Conservation (phyloP, 2,329 filamentous ascomycete genomes). For the Xylariaceae sp. region DNA sequence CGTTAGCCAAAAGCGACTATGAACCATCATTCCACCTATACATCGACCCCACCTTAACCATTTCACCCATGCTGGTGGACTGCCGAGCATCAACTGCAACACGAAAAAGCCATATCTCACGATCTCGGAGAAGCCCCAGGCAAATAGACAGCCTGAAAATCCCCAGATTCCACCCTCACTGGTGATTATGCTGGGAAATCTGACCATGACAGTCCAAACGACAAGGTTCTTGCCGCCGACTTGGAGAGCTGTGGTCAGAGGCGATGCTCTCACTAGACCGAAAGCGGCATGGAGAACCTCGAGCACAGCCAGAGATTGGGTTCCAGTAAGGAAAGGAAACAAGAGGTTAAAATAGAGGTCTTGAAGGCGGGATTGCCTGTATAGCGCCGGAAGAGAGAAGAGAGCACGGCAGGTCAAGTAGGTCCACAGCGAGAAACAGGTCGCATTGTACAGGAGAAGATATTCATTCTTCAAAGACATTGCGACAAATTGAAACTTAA, state of each 20-base stretch:
- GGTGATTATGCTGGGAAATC: slow-evolving; percentile 46
- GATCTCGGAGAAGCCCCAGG: slow-evolving; percentile 70
- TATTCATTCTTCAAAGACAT: slow-evolving; percentile 1
- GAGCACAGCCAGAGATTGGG: slow-evolving; percentile 58
- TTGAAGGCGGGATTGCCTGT: background rate
- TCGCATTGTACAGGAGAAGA: slow-evolving; percentile 22
- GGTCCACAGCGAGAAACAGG: slow-evolving; percentile 25
- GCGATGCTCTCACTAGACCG: slow-evolving; percentile 65
- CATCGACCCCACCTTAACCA: slow-evolving; percentile 52
- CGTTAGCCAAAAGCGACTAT: background rate
- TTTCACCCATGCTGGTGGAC: slow-evolving; percentile 56
- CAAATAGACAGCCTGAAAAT: slow-evolving; percentile 59
- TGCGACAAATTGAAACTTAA: too few species aligned
- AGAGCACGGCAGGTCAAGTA: slow-evolving; percentile 7
- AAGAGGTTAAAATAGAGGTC: slow-evolving; percentile 4
- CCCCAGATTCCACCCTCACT: slow-evolving; percentile 43
- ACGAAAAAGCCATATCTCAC: slow-evolving; percentile 71
- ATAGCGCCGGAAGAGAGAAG: background rate
- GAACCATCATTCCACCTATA: background rate
- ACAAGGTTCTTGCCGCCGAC: slow-evolving; percentile 66
- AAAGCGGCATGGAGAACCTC: slow-evolving; percentile 64
- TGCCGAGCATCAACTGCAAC: slow-evolving; percentile 47
- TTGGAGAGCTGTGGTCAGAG: slow-evolving; percentile 68
- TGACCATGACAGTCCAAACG: slow-evolving; percentile 64
- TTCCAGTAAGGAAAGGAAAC: slow-evolving; percentile 8